Conservation (phyloP, 768 basidiomycete species). For the Podaxis mareebaensis region DNA sequence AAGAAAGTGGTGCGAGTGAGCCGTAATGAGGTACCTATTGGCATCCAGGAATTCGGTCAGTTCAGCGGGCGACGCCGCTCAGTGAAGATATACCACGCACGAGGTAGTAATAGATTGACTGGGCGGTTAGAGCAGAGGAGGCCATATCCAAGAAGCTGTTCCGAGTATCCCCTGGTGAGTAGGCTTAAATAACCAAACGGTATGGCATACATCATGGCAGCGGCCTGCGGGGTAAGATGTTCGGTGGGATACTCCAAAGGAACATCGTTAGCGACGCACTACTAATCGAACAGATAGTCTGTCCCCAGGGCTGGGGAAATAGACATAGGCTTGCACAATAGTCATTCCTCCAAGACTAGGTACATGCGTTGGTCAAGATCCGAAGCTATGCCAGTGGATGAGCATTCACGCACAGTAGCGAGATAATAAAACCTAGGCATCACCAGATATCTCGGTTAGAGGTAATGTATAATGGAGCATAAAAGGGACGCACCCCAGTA, state of each 20-base stretch:
- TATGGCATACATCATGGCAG: slow-evolving; percentile 27
- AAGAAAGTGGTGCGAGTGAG: slow-evolving; percentile 35
- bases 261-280: slow-evolving; percentile 22
- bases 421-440: slow-evolving; percentile 28
- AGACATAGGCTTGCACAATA: slow-evolving; percentile 41
- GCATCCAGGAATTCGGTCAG: slow-evolving; percentile 10
- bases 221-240: slow-evolving; percentile 21
- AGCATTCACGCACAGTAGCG: slow-evolving; percentile 24
- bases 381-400: neutral
- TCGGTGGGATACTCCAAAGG: neutral
- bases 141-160: slow-evolving; percentile 36
- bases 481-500: slow-evolving; percentile 29
- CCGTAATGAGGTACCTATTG: slow-evolving; percentile 45
- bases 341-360: slow-evolving; percentile 40
- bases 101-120: slow-evolving; percentile 47
- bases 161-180: neutral
- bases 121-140: slow-evolving; percentile 40
- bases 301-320: slow-evolving; percentile 35
- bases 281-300: slow-evolving; percentile 26
- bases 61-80: neutral
- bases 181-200: neutral
- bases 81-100: slow-evolving; percentile 23
- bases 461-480: neutral
- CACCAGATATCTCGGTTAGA: neutral
- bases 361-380: neutral